Evolutionary conservation across 805 yeast species (phyloP).

Genomic region (Hanseniaspora guilliermondii): DNA sequence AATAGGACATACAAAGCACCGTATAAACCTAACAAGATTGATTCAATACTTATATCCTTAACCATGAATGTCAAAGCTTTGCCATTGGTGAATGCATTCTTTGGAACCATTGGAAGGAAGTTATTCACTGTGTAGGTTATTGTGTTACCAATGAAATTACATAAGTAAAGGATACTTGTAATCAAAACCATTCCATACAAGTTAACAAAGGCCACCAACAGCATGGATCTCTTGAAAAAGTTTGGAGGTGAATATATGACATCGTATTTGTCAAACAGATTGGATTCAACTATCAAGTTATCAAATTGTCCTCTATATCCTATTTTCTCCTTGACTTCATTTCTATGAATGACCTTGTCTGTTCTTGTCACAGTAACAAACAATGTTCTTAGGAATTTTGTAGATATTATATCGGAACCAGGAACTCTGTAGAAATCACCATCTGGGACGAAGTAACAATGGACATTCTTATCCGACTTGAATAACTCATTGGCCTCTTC

Average conservation of each 20-base stretch:
- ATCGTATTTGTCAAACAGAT: conserved; percentile 38
- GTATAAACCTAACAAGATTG: conserved; percentile 17
- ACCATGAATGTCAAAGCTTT: neutral
- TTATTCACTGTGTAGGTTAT: neutral
- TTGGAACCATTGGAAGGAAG: neutral
- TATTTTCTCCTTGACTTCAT: conserved; percentile 24
- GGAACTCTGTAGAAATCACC: conserved; percentile 84
- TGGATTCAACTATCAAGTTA: conserved; percentile 32
- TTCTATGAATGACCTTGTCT: conserved; percentile 44
- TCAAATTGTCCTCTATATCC: conserved; percentile 33
- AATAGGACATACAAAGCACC: conserved; percentile 18
- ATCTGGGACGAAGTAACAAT: conserved; percentile 60
- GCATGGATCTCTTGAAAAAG: conserved; percentile 47
- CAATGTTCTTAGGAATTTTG: conserved; percentile 48
- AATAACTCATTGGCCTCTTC: conserved; percentile 36
- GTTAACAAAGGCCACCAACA: conserved; percentile 33
- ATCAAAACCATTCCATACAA: conserved; percentile 31
- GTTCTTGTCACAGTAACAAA: conserved; percentile 76
- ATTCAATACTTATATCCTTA: neutral
- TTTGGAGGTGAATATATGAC: conserved; percentile 81
- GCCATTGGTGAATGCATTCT: neutral
- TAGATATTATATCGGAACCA: conserved; percentile 59
- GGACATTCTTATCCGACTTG: conserved; percentile 29
- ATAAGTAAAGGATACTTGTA: neutral
- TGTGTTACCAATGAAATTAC: neutral